Percentiles rank a stretch among this genome's conserved stretches.
These are phyloP conservation scores for Populus trichocarpa DNA, from an alignment of 441 rosid species.

Conservation along the genomic window DNA sequence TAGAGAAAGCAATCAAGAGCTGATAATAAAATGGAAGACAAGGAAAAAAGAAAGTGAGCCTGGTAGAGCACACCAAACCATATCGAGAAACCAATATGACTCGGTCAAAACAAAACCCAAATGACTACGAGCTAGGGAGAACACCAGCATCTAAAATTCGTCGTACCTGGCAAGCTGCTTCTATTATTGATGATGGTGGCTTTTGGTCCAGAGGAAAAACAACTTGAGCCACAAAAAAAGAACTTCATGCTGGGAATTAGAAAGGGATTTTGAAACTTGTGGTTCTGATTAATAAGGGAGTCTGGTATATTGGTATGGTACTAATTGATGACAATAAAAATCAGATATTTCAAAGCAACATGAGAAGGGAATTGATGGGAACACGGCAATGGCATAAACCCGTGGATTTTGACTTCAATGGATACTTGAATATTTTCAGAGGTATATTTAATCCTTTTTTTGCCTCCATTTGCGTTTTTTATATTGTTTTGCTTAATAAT, in stretches of 20 bases:
- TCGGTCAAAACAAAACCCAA: not conserved
- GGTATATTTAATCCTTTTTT: not conserved
- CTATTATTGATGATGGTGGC: not conserved
- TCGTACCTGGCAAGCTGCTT: constrained; percentile 20
- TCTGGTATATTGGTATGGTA: not conserved
- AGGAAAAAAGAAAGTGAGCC: not conserved
- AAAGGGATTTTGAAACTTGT: not conserved
- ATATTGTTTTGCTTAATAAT: not conserved
- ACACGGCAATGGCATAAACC: not conserved
- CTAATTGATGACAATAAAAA: not conserved
- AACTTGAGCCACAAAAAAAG: constrained; percentile 20
- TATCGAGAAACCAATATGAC: not conserved
- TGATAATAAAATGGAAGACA: not conserved
- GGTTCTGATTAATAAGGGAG: not conserved
- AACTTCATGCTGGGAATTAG: constrained; percentile 30
- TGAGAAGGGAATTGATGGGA: not conserved
- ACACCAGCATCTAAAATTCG: not conserved
- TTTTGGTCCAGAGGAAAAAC: constrained; percentile 24
- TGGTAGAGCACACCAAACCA: not conserved
- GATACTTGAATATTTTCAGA: not conserved
- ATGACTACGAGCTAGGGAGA: not conserved
- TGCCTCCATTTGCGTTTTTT: not conserved
- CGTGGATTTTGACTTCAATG: not conserved
- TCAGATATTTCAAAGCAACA: too few species aligned
- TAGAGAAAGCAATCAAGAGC: constrained; percentile 13